Evolutionary conservation across 2,329 filamentous ascomycete species (phyloP).

Genomic region (Arthrocladium fulminans): DNA sequence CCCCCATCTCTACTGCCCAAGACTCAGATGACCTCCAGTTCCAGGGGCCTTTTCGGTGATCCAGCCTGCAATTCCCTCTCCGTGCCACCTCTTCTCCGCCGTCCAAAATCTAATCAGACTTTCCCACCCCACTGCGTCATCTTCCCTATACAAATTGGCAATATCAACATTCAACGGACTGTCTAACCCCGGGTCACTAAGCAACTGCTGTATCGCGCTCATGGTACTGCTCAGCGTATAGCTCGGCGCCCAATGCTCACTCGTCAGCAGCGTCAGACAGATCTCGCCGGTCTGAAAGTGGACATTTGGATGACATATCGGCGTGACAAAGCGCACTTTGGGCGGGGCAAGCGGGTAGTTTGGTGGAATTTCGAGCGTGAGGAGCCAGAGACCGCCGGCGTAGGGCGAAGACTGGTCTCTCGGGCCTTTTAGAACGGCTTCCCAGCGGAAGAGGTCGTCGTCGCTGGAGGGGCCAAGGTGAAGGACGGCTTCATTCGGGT

Average conservation of each 20-base stretch:
- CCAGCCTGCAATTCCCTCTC: constrained; percentile 24
- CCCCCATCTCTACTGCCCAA: too few species aligned
- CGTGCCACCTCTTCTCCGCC: constrained; percentile 38
- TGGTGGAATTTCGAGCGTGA: constrained; percentile 64
- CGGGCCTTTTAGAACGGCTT: constrained; percentile 53
- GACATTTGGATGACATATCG: constrained; percentile 77
- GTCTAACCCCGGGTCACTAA: constrained; percentile 38
- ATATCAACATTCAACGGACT: constrained; percentile 43
- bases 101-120: constrained; percentile 41
- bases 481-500: constrained; percentile 48
- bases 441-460: constrained; percentile 50
- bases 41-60: constrained; percentile 19
- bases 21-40: constrained; percentile 18
- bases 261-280: constrained; percentile 76
- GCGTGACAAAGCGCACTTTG: constrained; percentile 69
- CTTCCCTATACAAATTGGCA: constrained; percentile 37
- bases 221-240: constrained; percentile 59
- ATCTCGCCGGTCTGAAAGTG: constrained; percentile 72
- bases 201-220: constrained; percentile 39
- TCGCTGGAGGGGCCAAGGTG: constrained; percentile 50
- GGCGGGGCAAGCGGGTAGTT: constrained; percentile 75
- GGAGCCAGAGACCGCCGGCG: constrained; percentile 68
- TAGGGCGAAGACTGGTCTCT: constrained; percentile 20
- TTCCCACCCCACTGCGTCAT: constrained; percentile 38
- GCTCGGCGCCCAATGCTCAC: constrained; percentile 68